Evolutionary conservation across 768 basidiomycete species (phyloP).

Genomic region (Strobilomyces echinocephalus): DNA sequence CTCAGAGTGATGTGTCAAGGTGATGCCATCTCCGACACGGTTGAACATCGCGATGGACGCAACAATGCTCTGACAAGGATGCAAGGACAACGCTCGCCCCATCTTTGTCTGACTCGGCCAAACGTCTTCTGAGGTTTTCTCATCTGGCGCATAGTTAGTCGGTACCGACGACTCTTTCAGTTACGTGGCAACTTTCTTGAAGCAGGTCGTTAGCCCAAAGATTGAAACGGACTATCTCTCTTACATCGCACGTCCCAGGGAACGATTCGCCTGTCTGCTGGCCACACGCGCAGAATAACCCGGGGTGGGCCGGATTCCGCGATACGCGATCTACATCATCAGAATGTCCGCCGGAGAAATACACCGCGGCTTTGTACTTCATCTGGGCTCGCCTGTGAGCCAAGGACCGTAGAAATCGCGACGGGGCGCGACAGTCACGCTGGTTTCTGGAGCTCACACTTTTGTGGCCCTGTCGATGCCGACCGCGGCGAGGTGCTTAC

Average conservation of each 20-base stretch:
- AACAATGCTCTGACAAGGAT: constrained; percentile 42
- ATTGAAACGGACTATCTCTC: constrained; percentile 15
- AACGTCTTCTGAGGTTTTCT: constrained; percentile 50
- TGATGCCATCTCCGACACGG: constrained; percentile 66
- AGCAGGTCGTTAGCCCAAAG: constrained; percentile 7
- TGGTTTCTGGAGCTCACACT: constrained; percentile 77
- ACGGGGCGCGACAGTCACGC: constrained; percentile 40
- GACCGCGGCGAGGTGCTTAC: constrained; percentile 74
- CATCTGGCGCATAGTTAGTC: constrained; percentile 70
- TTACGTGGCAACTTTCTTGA: constrained; percentile 62
- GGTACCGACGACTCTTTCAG: constrained; percentile 60
- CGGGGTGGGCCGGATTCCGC: constrained; percentile 84
- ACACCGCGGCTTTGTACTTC: constrained; percentile 60
- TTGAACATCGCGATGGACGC: constrained; percentile 71
- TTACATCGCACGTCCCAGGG: constrained; percentile 85
- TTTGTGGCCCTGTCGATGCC: constrained; percentile 72
- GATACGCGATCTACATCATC: constrained; percentile 80
- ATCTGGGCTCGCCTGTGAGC: constrained; percentile 44
- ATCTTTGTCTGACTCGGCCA: constrained; percentile 40
- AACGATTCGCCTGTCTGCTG: constrained; percentile 67
- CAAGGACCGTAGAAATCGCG: neutral
- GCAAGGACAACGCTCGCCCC: constrained; percentile 6
- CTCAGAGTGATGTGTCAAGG: constrained; percentile 57
- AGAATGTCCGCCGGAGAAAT: constrained; percentile 65
- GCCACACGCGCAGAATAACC: constrained; percentile 76